Evolutionary conservation across 2,329 filamentous ascomycete genomes (phyloP).

Genomic region (Colletotrichum acutatum): DNA sequence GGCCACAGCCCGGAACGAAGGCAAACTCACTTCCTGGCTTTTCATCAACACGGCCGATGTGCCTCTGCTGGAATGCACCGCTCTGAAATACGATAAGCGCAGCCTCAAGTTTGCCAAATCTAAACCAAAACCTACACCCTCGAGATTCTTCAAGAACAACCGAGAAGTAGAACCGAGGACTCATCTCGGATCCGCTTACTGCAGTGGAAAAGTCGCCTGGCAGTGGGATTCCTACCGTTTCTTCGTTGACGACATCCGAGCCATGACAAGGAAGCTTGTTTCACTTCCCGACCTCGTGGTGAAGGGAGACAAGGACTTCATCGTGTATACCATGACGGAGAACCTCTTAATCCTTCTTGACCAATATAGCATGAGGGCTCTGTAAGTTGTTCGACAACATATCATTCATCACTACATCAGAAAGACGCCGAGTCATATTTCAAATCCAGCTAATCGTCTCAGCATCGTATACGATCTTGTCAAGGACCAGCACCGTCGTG

Average conservation of each 20-base stretch:
- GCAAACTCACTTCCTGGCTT: background rate
- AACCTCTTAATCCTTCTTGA: background rate
- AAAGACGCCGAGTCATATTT: background rate
- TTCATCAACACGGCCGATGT: background rate
- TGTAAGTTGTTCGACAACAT: conserved; percentile 4
- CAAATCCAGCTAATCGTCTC: background rate
- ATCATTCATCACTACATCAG: background rate
- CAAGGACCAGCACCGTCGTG: background rate
- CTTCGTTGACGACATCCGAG: conserved; percentile 23
- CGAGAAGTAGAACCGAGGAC: too few species aligned
- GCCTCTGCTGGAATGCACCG: background rate
- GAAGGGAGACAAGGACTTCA: conserved; percentile 4
- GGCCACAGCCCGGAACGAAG: background rate
- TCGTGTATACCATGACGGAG: background rate
- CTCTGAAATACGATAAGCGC: background rate
- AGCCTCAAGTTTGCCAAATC: background rate
- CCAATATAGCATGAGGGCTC: background rate
- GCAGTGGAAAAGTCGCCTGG: conserved; percentile 8
- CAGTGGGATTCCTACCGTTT: conserved; percentile 1
- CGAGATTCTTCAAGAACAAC: background rate
- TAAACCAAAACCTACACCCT: background rate
- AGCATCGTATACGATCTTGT: conserved; percentile 21
- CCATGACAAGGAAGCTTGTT: background rate
- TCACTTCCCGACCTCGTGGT: background rate
- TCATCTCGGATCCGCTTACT: background rate